Percentiles rank a stretch among this genome's conserved stretches.
phyloP scores from a whole-genome alignment of 805 yeast genomes.

The Candida tibetensis region DNA sequence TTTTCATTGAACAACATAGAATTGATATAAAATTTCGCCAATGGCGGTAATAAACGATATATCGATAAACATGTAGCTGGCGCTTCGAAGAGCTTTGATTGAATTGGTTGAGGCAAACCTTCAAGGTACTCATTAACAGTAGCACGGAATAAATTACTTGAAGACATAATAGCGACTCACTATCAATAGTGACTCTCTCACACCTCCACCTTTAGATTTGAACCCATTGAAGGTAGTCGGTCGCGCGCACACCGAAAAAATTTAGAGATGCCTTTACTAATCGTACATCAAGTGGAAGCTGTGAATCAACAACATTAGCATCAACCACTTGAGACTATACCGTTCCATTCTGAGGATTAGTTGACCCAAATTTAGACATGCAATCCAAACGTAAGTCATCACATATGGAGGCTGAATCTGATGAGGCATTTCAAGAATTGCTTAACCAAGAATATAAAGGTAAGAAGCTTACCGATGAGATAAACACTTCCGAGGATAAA shows the following conservation, averaged over 20 bases:
- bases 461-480: slow-evolving; percentile 78
- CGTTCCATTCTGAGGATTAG: no score
- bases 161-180: no score
- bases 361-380: not conserved
- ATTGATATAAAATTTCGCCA: slow-evolving; percentile 88
- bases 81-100: slow-evolving; percentile 68
- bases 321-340: no score
- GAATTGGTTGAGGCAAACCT: slow-evolving; percentile 84
- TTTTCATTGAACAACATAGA: slow-evolving; percentile 79
- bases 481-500: slow-evolving; percentile 89
- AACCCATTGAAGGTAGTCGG: not conserved
- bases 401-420: slow-evolving; percentile 25
- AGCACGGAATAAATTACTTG: slow-evolving; percentile 47
- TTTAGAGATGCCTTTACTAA: not conserved
- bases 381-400: slow-evolving; percentile 4
- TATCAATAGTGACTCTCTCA: no score
- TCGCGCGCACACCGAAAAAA: not conserved
- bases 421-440: slow-evolving; percentile 71
- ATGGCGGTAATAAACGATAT: slow-evolving; percentile 81
- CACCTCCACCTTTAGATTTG: no score
- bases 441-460: slow-evolving; percentile 83
- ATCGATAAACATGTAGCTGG: slow-evolving; percentile 96
- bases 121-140: slow-evolving; percentile 88
- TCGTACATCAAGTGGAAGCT: no score
- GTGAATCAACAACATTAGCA: no score